Evolutionary conservation across 371 early-diverging fungal species (phyloP).

Genomic region (Rhizopus delemar): DNA sequence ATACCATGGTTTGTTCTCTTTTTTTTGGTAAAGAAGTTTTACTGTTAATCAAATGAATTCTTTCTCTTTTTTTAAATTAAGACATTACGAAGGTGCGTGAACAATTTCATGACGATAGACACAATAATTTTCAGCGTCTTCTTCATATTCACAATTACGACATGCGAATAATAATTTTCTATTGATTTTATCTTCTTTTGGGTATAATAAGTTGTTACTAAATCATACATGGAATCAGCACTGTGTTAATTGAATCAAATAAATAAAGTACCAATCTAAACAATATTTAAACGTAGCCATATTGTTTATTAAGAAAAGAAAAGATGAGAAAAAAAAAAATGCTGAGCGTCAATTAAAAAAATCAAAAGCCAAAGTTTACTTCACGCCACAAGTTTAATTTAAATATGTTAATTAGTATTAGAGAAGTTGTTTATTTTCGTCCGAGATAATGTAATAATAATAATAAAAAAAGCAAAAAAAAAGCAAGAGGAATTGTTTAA

Average conservation of each 20-base stretch:
- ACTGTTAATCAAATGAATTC: not conserved
- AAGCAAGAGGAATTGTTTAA: no score
- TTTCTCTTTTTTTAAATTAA: not conserved
- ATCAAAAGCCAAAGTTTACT: not conserved
- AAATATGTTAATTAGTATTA: no score
- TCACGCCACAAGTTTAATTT: no score
- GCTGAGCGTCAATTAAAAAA: not conserved
- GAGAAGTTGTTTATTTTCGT: no score
- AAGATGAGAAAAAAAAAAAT: conserved; percentile 1
- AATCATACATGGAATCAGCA: not conserved
- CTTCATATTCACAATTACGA: conserved; percentile 91
- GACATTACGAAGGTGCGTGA: conserved; percentile 73
- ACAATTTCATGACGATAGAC: conserved; percentile 87
- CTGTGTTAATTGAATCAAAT: conserved; percentile 1
- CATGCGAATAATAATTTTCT: conserved; percentile 85
- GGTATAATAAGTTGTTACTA: conserved; percentile 96
- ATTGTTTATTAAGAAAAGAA: conserved; percentile 1
- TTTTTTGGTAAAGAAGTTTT: not conserved
- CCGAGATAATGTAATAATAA: no score
- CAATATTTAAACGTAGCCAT: conserved; percentile 80
- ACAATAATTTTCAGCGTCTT: conserved; percentile 78
- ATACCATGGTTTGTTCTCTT: conserved; percentile 77
- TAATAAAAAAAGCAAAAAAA: no score
- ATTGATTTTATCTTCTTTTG: conserved; percentile 81
- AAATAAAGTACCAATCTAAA: conserved; percentile 61